A percentile compares a stretch with the other conserved stretches of the same genome.
Conservation (phyloP, 164 flowering plant genomes). For the Aristolochia californica region DNA sequence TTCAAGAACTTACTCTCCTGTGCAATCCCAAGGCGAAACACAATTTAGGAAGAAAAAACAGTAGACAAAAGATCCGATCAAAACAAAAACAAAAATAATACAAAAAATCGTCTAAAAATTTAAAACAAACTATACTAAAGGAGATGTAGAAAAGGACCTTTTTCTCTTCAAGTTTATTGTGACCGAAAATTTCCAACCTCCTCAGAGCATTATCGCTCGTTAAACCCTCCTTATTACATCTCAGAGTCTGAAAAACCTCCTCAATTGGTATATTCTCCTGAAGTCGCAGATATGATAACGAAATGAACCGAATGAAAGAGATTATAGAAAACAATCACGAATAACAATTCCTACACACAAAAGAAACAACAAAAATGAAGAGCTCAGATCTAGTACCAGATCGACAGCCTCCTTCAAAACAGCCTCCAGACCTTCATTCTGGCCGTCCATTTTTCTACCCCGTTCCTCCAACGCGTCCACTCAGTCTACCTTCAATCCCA, state of each 20-base stretch:
- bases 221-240: slow-evolving; percentile 53
- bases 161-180: slow-evolving; percentile 76
- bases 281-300: neutral
- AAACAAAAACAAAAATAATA: neutral
- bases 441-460: slow-evolving; percentile 28
- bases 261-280: slow-evolving; percentile 80
- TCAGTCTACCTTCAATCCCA: neutral
- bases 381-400: slow-evolving; percentile 32
- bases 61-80: slow-evolving; percentile 1
- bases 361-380: slow-evolving; percentile 1
- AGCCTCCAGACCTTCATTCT: slow-evolving; percentile 41
- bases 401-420: slow-evolving; percentile 64
- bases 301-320: neutral
- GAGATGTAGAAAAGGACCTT: slow-evolving; percentile 23
- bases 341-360: neutral
- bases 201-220: slow-evolving; percentile 44
- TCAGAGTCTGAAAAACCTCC: slow-evolving; percentile 67
- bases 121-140: neutral
- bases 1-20: slow-evolving; percentile 89
- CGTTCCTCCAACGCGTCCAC: neutral
- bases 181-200: slow-evolving; percentile 53
- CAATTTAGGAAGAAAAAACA: neutral
- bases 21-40: neutral
- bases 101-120: too few species aligned
- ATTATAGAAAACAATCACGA: neutral